A percentile compares a stretch with the other conserved stretches of the same genome.
Conservation (phyloP, 331 rosid genomes). For the Cydonia oblonga region DNA sequence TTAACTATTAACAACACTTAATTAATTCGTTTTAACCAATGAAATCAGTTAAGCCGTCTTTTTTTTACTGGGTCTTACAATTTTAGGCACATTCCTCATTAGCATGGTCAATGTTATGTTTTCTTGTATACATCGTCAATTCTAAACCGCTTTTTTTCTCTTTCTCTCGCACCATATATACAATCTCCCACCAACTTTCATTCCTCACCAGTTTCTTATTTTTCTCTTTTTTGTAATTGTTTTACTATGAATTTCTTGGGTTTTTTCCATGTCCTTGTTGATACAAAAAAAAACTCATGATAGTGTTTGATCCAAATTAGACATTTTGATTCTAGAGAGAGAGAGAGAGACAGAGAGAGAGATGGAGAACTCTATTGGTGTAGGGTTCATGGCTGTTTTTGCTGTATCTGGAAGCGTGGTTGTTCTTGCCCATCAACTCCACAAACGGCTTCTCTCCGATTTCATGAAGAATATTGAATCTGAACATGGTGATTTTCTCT, state of each 20-base stretch:
- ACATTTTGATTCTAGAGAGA: neutral
- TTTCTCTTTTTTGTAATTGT: neutral
- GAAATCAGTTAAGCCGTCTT: neutral
- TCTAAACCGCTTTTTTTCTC: neutral
- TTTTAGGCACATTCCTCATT: neutral
- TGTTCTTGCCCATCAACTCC: constrained; percentile 53
- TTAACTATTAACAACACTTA: neutral
- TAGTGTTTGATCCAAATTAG: constrained; percentile 7
- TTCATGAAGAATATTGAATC: constrained; percentile 59
- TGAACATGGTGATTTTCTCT: constrained; percentile 19
- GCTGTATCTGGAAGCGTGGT: constrained; percentile 72
- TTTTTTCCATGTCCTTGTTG: constrained; percentile 6
- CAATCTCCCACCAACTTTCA: neutral
- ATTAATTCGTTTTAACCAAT: neutral
- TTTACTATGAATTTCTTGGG: neutral
- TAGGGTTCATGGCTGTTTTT: constrained; percentile 67
- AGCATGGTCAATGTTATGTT: neutral
- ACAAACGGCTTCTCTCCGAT: constrained; percentile 59
- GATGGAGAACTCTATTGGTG: constrained; percentile 47
- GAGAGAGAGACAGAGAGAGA: neutral
- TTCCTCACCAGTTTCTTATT: neutral
- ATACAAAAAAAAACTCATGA: neutral
- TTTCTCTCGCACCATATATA: neutral
- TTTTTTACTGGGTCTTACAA: neutral
- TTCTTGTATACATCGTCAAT: constrained; percentile 4